Evolutionary conservation across 140 eudicot genomes (phyloP), one percentile per base, ranked within the genome.

Genomic region (Anethum foeniculum): DNA sequence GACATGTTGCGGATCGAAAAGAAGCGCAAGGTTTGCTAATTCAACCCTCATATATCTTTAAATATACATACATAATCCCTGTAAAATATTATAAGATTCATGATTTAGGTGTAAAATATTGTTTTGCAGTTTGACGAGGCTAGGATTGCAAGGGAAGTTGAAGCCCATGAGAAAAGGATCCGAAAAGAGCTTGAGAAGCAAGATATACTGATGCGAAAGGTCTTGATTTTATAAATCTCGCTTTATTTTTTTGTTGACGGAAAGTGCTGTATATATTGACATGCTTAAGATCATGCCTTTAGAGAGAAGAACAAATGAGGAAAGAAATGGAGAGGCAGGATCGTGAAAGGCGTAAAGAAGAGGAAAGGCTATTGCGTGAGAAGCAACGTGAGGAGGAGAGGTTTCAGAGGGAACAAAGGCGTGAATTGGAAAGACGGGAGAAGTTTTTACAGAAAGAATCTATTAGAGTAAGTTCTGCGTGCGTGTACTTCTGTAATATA

Each of bases 251-350:
- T 60, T 3, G 47, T 46, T 48, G 77, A 67, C 39, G 19, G 60
- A 16, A 30, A 65, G 46, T 41, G 47, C 67, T 74, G 36, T 48
- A 81, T 58, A 38, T 58, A 38, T 68, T 77, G 28, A 36, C 30
- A 56, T 41, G 25, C 27, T 25, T 8, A 18, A 47, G 27, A 54
- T 79, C 12, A 27, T 32, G 16, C 80, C 76, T 81, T 41, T 39
- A 94, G 97, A 85, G 96, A 82, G 98, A 94, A 85, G 97, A 94
- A 83, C 96, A 92, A 83, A 86, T 92, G 89, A 89, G 84, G 90
- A 94, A 90, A 86, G 98, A 94, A 80, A 89, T 92, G 94, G 98
- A 94, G 90, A 89, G 98, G 86, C 97, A 86, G 75, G 98, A 94
- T 15, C 94, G 96, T 1, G 98, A 94, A 83, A 83, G 97, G 43